Percentiles rank a stretch among this genome's conserved stretches.
Conservation (phyloP, 1,139 yeast genomes). For the Yamadazyma songkhlaensis region DNA sequence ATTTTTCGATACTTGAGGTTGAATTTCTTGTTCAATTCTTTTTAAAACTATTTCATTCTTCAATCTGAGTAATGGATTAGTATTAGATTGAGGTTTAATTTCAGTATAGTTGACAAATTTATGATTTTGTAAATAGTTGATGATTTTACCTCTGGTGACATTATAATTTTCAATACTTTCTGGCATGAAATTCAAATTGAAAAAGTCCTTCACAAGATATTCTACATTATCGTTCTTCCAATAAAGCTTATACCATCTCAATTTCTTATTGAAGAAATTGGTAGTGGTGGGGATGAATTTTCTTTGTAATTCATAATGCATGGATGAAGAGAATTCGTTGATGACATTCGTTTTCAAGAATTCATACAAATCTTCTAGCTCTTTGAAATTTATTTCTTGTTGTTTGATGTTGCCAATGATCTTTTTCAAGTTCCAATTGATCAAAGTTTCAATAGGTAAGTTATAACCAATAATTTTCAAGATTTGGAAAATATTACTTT, state of each 20-base stretch:
- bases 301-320: constrained; percentile 39
- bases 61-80: constrained; percentile 33
- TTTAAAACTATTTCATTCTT: constrained; percentile 28
- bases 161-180: constrained; percentile 39
- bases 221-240: constrained; percentile 46
- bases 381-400: constrained; percentile 11
- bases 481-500: constrained; percentile 38
- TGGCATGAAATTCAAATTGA: constrained; percentile 34
- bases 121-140: constrained; percentile 25
- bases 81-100: constrained; percentile 8
- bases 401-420: constrained; percentile 16
- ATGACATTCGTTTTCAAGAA: constrained; percentile 22
- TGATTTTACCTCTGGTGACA: constrained; percentile 37
- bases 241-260: constrained; percentile 47
- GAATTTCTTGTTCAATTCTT: constrained; percentile 31
- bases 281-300: constrained; percentile 31
- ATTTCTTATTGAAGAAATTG: constrained; percentile 27
- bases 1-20: constrained; percentile 34
- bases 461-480: constrained; percentile 30
- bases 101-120: constrained; percentile 18
- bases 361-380: constrained; percentile 14
- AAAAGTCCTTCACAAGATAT: constrained; percentile 42
- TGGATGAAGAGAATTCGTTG: constrained; percentile 26
- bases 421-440: constrained; percentile 23
- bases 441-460: constrained; percentile 20